Conservation (phyloP, 1,284 basidiomycete species). For the Exsudoporus floridanus region DNA sequence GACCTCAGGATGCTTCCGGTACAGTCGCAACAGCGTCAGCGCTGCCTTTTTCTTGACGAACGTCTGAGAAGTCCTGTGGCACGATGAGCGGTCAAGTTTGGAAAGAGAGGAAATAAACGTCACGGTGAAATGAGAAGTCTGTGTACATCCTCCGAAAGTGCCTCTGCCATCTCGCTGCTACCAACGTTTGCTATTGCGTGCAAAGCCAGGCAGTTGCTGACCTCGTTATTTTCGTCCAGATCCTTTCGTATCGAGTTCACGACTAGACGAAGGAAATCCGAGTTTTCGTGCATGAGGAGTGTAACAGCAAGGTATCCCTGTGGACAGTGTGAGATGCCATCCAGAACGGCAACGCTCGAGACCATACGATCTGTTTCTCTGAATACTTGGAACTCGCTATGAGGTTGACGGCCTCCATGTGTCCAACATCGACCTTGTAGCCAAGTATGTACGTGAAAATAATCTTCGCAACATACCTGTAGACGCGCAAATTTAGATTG, state of each 20-base stretch:
- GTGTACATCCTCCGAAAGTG: constrained; percentile 91
- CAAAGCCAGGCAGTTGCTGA: constrained; percentile 94
- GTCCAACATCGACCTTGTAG: constrained; percentile 98
- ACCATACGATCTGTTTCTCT: constrained; percentile 96
- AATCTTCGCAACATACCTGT: constrained; percentile 91
- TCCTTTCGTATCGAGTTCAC: constrained; percentile 99
- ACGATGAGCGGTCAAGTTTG: constrained; percentile 9
- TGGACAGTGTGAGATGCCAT: constrained; percentile 34
- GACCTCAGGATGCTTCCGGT: constrained; percentile 94
- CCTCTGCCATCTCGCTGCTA: constrained; percentile 97
- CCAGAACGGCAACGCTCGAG: background rate
- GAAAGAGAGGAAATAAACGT: constrained; percentile 34
- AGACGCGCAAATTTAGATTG: constrained; percentile 12
- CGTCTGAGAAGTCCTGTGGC: constrained; percentile 79
- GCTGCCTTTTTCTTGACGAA: constrained; percentile 99
- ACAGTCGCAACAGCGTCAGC: constrained; percentile 87
- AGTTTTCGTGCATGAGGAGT: constrained; percentile 97
- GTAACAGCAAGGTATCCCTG: constrained; percentile 96
- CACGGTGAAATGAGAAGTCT: constrained; percentile 94
- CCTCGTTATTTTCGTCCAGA: constrained; percentile 91
- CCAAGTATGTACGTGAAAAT: constrained; percentile 99
- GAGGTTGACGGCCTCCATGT: constrained; percentile 99
- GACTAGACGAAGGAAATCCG: constrained; percentile 91
- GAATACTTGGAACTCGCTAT: constrained; percentile 96
- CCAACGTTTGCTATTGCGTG: constrained; percentile 99